A percentile compares a stretch with the other conserved stretches of the same genome.
phyloP scores from a whole-genome alignment of 805 yeast species.

The Pichia nanzhaoensis region DNA sequence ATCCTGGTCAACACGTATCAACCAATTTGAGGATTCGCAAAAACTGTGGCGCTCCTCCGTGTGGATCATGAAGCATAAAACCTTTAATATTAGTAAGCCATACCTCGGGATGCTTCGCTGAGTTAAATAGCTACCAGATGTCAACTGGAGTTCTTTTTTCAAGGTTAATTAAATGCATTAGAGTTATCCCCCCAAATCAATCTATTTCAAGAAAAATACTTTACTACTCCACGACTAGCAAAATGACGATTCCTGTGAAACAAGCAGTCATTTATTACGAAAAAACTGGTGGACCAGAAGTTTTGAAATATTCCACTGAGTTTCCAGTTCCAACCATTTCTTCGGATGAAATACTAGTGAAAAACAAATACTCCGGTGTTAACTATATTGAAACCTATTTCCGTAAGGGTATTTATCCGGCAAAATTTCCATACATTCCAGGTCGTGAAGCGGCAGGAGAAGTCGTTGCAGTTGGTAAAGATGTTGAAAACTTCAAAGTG shows the following conservation, averaged over 20 bases:
- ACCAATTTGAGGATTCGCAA: too few species aligned
- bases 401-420: constrained; percentile 70
- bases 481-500: constrained; percentile 46
- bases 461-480: constrained; percentile 56
- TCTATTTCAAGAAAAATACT: background rate
- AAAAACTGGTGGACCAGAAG: constrained; percentile 54
- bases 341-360: constrained; percentile 57
- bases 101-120: too few species aligned
- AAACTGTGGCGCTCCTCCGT: too few species aligned
- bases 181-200: too few species aligned
- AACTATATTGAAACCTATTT: constrained; percentile 81
- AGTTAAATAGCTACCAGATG: too few species aligned
- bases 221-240: constrained; percentile 5
- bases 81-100: too few species aligned
- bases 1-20: too few species aligned
- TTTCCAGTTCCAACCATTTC: constrained; percentile 52
- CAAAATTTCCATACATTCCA: constrained; percentile 50
- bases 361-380: constrained; percentile 71
- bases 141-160: too few species aligned
- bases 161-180: too few species aligned
- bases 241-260: constrained; percentile 37
- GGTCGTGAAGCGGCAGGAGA: constrained; percentile 72
- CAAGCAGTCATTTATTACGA: constrained; percentile 52
- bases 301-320: constrained; percentile 46
- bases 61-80: too few species aligned